A percentile compares a stretch with the other conserved stretches of the same genome.
Conservation (phyloP, 805 yeast species). For the Lachancea dasiensis region DNA sequence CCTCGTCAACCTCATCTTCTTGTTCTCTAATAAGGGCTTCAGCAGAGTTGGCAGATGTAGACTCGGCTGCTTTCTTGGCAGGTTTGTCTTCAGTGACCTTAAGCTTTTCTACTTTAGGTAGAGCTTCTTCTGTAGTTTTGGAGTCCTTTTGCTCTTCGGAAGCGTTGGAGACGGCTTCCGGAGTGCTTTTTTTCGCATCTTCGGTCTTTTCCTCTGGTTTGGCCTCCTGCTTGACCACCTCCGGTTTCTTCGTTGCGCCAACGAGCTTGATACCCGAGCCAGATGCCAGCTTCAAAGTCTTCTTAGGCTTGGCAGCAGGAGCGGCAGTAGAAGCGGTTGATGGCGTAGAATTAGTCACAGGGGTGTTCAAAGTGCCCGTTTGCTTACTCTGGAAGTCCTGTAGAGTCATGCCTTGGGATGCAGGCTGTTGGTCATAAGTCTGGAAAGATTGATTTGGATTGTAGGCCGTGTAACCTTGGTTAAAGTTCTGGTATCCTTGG, state of each 20-base stretch:
- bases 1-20: conserved; percentile 80
- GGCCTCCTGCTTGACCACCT: conserved; percentile 26
- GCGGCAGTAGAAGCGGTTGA: conserved; percentile 25
- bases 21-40: conserved; percentile 59
- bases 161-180: conserved; percentile 13
- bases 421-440: conserved; percentile 11
- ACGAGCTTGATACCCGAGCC: conserved; percentile 61
- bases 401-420: conserved; percentile 58
- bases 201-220: conserved; percentile 28
- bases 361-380: conserved; percentile 24
- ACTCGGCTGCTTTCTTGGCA: conserved; percentile 23
- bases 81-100: conserved; percentile 29
- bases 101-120: conserved; percentile 30
- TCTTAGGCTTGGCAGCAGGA: conserved; percentile 52
- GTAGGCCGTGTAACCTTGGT: conserved; percentile 20
- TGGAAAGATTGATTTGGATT: conserved; percentile 15
- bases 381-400: conserved; percentile 78
- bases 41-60: conserved; percentile 28
- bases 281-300: conserved; percentile 58
- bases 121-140: conserved; percentile 16
- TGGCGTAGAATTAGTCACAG: not conserved
- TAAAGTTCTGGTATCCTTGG: conserved; percentile 20
- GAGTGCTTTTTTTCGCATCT: conserved; percentile 18
- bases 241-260: conserved; percentile 39
- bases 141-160: conserved; percentile 13